Evolutionary conservation across 169 alveolate genomes (phyloP), one percentile per base, ranked within the genome.

Genomic region (Babesia ovis): DNA sequence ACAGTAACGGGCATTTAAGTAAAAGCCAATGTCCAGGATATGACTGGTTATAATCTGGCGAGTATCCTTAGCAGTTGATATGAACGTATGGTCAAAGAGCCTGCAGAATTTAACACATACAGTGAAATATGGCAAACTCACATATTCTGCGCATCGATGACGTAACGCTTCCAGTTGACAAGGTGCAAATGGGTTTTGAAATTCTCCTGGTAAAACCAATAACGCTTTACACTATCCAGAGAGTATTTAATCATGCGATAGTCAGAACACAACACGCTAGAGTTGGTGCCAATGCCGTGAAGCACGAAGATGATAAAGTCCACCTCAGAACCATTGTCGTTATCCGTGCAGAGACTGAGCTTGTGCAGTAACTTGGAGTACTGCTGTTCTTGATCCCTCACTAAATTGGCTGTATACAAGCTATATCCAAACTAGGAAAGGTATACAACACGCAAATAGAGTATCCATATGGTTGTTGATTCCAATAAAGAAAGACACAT

Each of bases 121-220:
- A 39, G n/a, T 39, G 14, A 39, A 8, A 39, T 23, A 39, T 50
- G 6, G 22, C 12, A 42, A 20, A 23, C 66, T 42, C 59, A 88
- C 93, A 75, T 82, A 58, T 81, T 88, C 58, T 88, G 93, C 23
- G 93, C 93, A 53, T 88, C 93, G n/a, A 84, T 77, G 43, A 88
- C 84, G 51, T 88, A 76, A 60, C 75, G 77, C 68, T 88, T 88
- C 93, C 93, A 88, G 61, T 88, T 74, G 39, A 88, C 50, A 57
- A 88, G 51, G 50, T 79, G 87, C 43, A 88, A 57, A 53, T 88
- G 93, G 20, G 77, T 73, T 51, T 67, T 64, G 34, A 88, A 50
- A 14, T 79, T 82, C 27, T 84, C 82, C 39, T 88, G 83, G 66
- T 75, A 88, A 56, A 80, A 88, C 93, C 93, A 88, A 73, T 84